phyloP scores from a whole-genome alignment of 2,329 filamentous ascomycete genomes.

The Beauveria rudraprayagi region DNA sequence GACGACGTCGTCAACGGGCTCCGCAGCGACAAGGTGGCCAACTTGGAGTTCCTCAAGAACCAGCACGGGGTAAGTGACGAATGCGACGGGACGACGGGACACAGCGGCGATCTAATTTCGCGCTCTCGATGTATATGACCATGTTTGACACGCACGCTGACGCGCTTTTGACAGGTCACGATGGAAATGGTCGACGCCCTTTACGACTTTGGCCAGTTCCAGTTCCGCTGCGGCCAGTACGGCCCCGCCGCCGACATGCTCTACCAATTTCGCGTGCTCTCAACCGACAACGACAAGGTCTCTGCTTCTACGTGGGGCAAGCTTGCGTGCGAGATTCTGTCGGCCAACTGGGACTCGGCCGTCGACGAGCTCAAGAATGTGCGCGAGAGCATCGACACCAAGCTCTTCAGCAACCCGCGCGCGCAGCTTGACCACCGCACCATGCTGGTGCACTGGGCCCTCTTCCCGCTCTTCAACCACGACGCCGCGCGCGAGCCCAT shows the following conservation, averaged over 20 bases:
- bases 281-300: constrained; percentile 97
- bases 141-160: too few species aligned
- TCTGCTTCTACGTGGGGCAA: constrained; percentile 95
- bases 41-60: constrained; percentile 96
- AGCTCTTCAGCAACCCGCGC: constrained; percentile 91
- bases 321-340: constrained; percentile 90
- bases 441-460: constrained; percentile 95
- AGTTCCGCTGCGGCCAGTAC: constrained; percentile 97
- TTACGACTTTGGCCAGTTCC: constrained; percentile 92
- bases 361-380: constrained; percentile 88
- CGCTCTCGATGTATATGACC: too few species aligned
- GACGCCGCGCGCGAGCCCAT: constrained; percentile 83
- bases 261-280: constrained; percentile 96
- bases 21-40: constrained; percentile 94
- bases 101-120: too few species aligned
- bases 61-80: constrained; percentile 67
- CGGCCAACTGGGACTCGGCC: constrained; percentile 87
- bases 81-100: too few species aligned
- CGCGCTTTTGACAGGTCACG: constrained; percentile 52
- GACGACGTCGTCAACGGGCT: constrained; percentile 87
- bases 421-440: constrained; percentile 94
- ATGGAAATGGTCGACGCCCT: constrained; percentile 93
- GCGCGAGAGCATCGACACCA: constrained; percentile 85
- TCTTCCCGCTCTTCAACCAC: constrained; percentile 99
- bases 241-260: constrained; percentile 81